Evolutionary conservation across 2,329 filamentous ascomycete genomes (phyloP).

Genomic region (Verticillium nubilum): DNA sequence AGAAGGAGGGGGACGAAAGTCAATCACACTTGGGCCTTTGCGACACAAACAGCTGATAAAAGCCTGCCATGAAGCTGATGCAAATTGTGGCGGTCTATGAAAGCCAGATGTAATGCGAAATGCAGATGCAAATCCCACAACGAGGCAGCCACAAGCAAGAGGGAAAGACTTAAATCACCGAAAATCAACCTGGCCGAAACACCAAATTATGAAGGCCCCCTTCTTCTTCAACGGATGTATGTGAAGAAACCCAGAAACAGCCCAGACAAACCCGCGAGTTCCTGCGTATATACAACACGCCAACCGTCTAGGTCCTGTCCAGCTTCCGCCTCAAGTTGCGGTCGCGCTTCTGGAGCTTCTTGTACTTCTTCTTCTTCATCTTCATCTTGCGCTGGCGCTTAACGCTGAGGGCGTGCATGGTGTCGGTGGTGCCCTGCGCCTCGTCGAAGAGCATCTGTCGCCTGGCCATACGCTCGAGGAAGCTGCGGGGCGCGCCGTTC

Average conservation of each 20-base stretch:
- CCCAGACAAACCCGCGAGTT: neutral
- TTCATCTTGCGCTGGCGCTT: slow-evolving; percentile 88
- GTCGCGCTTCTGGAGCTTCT: slow-evolving; percentile 95
- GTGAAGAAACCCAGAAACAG: neutral
- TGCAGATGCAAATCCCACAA: neutral
- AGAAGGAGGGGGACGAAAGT: neutral
- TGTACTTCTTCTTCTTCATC: slow-evolving; percentile 99
- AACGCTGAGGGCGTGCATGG: slow-evolving; percentile 82
- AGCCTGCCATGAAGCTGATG: neutral
- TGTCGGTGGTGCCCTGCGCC: slow-evolving; percentile 38
- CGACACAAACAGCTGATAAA: neutral
- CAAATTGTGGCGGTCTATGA: neutral
- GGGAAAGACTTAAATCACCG: neutral
- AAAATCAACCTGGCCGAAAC: neutral
- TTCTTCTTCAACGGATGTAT: neutral
- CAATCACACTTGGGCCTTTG: neutral
- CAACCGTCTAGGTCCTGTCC: slow-evolving; percentile 40
- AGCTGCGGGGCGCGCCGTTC: slow-evolving; percentile 45
- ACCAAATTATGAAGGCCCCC: neutral
- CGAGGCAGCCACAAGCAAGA: neutral
- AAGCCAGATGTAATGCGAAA: neutral
- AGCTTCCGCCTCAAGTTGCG: slow-evolving; percentile 83
- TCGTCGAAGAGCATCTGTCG: slow-evolving; percentile 58
- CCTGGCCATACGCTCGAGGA: slow-evolving; percentile 65
- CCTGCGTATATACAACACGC: neutral